Conservation (phyloP, 2,329 filamentous ascomycete species). For the Ploettnerulaceae sp. region DNA sequence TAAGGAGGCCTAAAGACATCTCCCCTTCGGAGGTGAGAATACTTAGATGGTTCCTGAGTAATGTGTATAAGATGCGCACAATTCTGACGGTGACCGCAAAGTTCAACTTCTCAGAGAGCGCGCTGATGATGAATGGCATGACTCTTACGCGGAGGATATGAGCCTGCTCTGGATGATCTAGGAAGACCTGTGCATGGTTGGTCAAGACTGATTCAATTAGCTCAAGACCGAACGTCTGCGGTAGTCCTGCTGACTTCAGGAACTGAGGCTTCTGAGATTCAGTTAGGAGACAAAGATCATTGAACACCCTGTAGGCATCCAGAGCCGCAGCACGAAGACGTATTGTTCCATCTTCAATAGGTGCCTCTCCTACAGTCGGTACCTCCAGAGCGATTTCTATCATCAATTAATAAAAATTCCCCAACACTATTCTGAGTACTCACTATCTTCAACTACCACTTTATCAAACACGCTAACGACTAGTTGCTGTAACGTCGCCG, state of each 20-base stretch:
- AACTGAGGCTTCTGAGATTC: slow-evolving; percentile 81
- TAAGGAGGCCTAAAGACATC: slow-evolving; percentile 74
- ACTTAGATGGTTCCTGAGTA: slow-evolving; percentile 72
- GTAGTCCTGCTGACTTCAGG: slow-evolving; percentile 70
- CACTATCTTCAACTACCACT: slow-evolving; percentile 75
- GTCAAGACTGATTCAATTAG: slow-evolving; percentile 86
- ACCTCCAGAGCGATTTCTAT: slow-evolving; percentile 42
- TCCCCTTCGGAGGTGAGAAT: slow-evolving; percentile 76
- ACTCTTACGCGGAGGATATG: slow-evolving; percentile 71
- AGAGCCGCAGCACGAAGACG: slow-evolving; percentile 70
- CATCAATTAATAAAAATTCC: not conserved
- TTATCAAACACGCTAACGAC: slow-evolving; percentile 92
- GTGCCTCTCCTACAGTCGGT: slow-evolving; percentile 60
- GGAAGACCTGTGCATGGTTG: slow-evolving; percentile 78
- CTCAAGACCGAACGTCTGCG: slow-evolving; percentile 81
- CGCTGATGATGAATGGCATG: slow-evolving; percentile 76
- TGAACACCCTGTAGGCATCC: slow-evolving; percentile 83
- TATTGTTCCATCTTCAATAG: slow-evolving; percentile 58
- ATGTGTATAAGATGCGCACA: slow-evolving; percentile 74
- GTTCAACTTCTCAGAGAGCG: slow-evolving; percentile 69
- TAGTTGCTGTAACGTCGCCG: slow-evolving; percentile 92
- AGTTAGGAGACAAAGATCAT: slow-evolving; percentile 82
- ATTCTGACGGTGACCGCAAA: slow-evolving; percentile 81
- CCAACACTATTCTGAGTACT: slow-evolving; percentile 31
- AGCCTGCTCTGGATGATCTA: slow-evolving; percentile 72